Base-by-base conservation (phyloP, 257 asterid genomes). In the Eustoma russellianum region DNA sequence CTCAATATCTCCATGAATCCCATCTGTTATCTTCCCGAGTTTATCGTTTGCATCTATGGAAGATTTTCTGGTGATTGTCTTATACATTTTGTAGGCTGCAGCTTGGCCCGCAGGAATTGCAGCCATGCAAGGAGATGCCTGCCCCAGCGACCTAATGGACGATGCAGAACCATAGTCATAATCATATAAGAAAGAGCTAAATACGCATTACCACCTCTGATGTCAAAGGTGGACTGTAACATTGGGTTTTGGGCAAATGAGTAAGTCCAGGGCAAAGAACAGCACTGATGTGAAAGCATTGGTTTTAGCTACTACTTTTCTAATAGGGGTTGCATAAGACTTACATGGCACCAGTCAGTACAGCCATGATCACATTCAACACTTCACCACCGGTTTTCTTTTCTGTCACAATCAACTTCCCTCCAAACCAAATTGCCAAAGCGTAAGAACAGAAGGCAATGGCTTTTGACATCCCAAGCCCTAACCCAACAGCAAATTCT, bases 341-440 rank as follows among this genome's bases (percentile, higher is more conserved):
- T 54, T 46, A 54, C 59, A 54, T 54, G 41, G 59, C 41, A 17
- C 59, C 59, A 54, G 59, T 43, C 43, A 54, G 16, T 17, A 54
- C 59, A 54, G 59, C 6, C 41, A 54, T 5, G 34, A 54, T 40
- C 7, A 54, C 59, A 54, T 54, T 54, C 9, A 54, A 8, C 48
- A 54, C 59, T 40, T 54, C 59, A 17, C 59, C 59, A 17, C 59
- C 59, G 1, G 59, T 54, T 45, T 40, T 54, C 59, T 40, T 54
- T 17, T 11, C 24, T 5, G 17, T 15, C 1, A 33, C 59, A 54
- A 54, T 54, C 33, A 54, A 16, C 19, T 40, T 54, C 6, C 48
- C 59, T 13, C 95, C 95, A 56, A 78, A 80, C 94, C 91, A 86
- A 28, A 86, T 33, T 5, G 91, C 94, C 28, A 86, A 75, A 38